These are phyloP conservation scores for Nannochloropsis granulata DNA, from an alignment of 108 stramenopile genomes.

Conservation along the genomic window DNA sequence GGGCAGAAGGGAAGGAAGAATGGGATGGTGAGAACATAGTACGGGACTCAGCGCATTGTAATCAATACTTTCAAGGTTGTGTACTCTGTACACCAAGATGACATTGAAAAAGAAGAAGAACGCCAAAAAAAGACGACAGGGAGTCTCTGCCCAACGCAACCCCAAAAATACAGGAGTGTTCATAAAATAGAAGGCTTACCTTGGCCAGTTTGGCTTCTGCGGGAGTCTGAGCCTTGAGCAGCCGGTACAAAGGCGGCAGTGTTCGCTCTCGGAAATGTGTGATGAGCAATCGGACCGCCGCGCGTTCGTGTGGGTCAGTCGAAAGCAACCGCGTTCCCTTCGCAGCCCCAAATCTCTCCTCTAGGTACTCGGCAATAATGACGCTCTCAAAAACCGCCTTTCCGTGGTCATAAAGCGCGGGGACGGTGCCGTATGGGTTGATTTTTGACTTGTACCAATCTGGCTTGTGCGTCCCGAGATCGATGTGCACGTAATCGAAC, in stretches of 20 bases:
- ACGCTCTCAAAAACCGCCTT: slow-evolving; percentile 3
- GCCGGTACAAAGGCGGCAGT: not conserved
- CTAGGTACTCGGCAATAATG: slow-evolving; percentile 1
- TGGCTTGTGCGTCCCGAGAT: not conserved
- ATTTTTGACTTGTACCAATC: not conserved
- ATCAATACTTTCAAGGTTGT: not conserved
- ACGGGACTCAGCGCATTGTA: too few species aligned
- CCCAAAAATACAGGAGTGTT: not conserved
- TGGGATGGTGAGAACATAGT: too few species aligned
- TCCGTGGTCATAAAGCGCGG: not conserved
- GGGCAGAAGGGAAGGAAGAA: not conserved
- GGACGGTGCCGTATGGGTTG: slow-evolving; percentile 3
- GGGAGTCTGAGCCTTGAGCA: not conserved
- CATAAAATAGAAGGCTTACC: not conserved
- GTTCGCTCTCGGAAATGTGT: not conserved
- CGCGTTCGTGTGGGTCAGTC: not conserved
- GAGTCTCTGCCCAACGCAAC: too few species aligned
- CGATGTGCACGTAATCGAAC: not conserved
- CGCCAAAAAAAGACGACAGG: too few species aligned
- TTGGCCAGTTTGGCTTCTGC: not conserved
- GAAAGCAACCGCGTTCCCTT: not conserved
- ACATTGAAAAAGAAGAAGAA: too few species aligned
- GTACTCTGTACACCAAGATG: not conserved
- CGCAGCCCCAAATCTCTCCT: not conserved
- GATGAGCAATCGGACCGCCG: not conserved